Conservation (phyloP, 192 early-diverging fungal species). For the Backusella tarrabulga region DNA sequence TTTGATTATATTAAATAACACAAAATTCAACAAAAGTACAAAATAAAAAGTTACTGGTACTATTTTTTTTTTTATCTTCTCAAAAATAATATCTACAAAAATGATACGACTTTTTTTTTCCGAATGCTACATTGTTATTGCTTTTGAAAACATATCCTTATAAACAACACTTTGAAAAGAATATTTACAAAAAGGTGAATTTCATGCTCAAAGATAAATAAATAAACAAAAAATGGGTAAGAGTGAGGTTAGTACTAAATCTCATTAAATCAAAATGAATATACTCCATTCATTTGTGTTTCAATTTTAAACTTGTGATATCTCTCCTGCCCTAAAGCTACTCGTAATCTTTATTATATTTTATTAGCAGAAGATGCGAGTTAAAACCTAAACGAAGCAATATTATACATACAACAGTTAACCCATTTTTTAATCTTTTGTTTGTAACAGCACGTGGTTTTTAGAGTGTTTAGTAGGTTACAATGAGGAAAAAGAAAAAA, state of each 20-base stretch:
- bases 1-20: background rate
- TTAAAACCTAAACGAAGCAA: background rate
- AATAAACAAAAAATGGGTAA: background rate
- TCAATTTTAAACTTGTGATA: background rate
- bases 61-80: background rate
- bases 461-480: background rate
- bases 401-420: background rate
- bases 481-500: background rate
- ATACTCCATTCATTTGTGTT: background rate
- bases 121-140: too few species aligned
- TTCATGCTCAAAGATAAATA: background rate
- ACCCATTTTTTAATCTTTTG: background rate
- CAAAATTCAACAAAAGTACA: background rate
- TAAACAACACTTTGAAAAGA: background rate
- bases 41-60: background rate
- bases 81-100: too few species aligned
- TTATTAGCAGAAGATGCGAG: background rate
- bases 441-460: background rate
- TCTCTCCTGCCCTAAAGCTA: background rate
- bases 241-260: background rate
- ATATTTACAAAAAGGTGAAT: background rate
- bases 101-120: too few species aligned
- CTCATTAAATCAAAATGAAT: background rate
- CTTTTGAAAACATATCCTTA: too few species aligned
- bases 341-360: background rate